A percentile compares a stretch with the other conserved stretches of the same genome.
These are phyloP conservation scores for Sclerotiophoma versabilis DNA, from an alignment of 2,329 filamentous ascomycete genomes.

Conservation along the genomic window DNA sequence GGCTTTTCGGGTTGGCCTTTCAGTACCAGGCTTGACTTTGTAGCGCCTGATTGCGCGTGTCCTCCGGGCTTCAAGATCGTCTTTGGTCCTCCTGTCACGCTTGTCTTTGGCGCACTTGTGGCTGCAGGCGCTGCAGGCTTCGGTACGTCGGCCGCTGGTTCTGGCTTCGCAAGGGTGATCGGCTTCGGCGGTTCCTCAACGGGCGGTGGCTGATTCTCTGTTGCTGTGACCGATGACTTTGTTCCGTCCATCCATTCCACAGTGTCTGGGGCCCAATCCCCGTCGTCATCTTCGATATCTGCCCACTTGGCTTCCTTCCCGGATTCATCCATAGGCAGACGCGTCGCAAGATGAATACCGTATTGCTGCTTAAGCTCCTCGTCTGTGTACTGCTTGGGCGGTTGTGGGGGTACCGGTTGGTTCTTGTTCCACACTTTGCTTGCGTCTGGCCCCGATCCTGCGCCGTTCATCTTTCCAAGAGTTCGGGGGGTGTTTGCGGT, in stretches of 20 bases:
- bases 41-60: slow-evolving; percentile 40
- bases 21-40: slow-evolving; percentile 64
- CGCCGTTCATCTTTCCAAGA: slow-evolving; percentile 65
- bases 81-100: slow-evolving; percentile 51
- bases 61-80: slow-evolving; percentile 59
- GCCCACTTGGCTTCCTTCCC: slow-evolving; percentile 85
- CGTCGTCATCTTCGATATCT: slow-evolving; percentile 87
- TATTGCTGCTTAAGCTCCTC: slow-evolving; percentile 85
- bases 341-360: slow-evolving; percentile 83
- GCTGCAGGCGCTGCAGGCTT: slow-evolving; percentile 31
- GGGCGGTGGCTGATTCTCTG: slow-evolving; percentile 47
- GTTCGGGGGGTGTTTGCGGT: slow-evolving; percentile 62
- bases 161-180: slow-evolving; percentile 22
- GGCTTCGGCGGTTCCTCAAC: slow-evolving; percentile 37
- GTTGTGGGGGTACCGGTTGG: slow-evolving; percentile 73
- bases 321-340: slow-evolving; percentile 75
- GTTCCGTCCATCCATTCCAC: slow-evolving; percentile 91
- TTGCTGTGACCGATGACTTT: slow-evolving; percentile 75
- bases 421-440: slow-evolving; percentile 90
- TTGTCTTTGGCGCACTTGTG: slow-evolving; percentile 46
- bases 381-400: slow-evolving; percentile 83
- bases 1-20: slow-evolving; percentile 75
- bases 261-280: slow-evolving; percentile 84
- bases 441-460: slow-evolving; percentile 70
- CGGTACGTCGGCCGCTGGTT: slow-evolving; percentile 50